Evolutionary conservation across 2,329 filamentous ascomycete genomes (phyloP).

Genomic region (Aureobasidium sp.): DNA sequence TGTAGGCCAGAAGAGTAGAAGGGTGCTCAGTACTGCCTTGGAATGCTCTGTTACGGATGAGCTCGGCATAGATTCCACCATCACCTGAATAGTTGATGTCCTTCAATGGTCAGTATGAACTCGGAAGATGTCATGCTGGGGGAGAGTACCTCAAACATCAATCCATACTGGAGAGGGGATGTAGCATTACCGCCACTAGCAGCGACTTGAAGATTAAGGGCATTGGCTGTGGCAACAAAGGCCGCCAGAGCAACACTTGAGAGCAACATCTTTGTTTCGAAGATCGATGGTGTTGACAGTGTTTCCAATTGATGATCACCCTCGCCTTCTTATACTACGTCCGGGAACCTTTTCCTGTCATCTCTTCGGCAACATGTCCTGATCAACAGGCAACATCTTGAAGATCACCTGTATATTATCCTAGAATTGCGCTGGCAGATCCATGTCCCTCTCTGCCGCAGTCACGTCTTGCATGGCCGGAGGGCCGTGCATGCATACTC

Average conservation of each 20-base stretch:
- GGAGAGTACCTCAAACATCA: constrained; percentile 36
- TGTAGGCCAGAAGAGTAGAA: constrained; percentile 45
- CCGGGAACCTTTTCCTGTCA: neutral
- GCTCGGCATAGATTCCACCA: constrained; percentile 61
- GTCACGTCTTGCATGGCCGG: neutral
- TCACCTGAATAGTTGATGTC: constrained; percentile 62
- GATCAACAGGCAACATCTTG: constrained; percentile 5
- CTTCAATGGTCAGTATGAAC: constrained; percentile 26
- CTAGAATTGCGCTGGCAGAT: neutral
- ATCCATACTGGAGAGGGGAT: constrained; percentile 35
- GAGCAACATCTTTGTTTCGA: neutral
- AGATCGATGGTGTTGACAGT: neutral
- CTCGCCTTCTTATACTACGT: neutral
- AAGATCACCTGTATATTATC: neutral
- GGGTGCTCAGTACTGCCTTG: constrained; percentile 45
- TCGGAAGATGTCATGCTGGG: neutral
- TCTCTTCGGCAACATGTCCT: neutral
- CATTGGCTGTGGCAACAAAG: constrained; percentile 19
- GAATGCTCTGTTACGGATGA: constrained; percentile 63
- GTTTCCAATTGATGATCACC: neutral
- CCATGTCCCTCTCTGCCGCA: neutral
- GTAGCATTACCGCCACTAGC: constrained; percentile 34
- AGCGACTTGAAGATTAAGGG: constrained; percentile 23
- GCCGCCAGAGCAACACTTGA: constrained; percentile 13
- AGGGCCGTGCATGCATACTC: neutral